A percentile compares a stretch with the other conserved stretches of the same genome.
Evolutionary conservation across 345 rosid genomes (phyloP).

Genomic region (Dovyalis caffra): DNA sequence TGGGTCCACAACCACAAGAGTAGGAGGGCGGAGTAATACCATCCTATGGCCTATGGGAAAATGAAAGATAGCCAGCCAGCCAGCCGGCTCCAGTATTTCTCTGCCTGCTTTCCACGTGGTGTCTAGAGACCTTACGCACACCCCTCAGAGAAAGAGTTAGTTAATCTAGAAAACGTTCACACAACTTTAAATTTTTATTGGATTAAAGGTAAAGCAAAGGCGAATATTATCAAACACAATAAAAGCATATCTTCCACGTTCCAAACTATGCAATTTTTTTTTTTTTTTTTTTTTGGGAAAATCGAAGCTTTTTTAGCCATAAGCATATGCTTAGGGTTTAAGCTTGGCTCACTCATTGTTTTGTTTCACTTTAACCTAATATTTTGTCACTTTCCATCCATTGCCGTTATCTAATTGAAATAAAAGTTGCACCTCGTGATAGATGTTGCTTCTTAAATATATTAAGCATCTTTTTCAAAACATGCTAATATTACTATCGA

Average conservation of each 20-base stretch:
- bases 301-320: background rate
- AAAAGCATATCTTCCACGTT: constrained; percentile 6
- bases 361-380: background rate
- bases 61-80: background rate
- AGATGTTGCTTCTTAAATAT: background rate
- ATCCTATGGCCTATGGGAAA: background rate
- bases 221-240: background rate
- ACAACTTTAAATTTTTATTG: background rate
- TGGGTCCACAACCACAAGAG: too few species aligned
- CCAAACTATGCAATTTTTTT: background rate
- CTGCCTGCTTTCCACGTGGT: background rate
- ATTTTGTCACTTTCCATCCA: background rate
- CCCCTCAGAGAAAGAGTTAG: too few species aligned
- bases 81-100: background rate
- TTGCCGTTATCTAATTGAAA: background rate
- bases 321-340: background rate
- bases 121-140: background rate
- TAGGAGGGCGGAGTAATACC: too few species aligned
- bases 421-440: background rate
- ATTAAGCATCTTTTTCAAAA: background rate
- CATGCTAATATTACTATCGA: background rate
- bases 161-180: too few species aligned
- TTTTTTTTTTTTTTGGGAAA: too few species aligned
- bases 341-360: background rate
- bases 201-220: constrained; percentile 28